A percentile compares a stretch with the other conserved stretches of the same genome.
phyloP scores from a whole-genome alignment of 2,329 filamentous ascomycete species.

The Plenodomus biglobosus region DNA sequence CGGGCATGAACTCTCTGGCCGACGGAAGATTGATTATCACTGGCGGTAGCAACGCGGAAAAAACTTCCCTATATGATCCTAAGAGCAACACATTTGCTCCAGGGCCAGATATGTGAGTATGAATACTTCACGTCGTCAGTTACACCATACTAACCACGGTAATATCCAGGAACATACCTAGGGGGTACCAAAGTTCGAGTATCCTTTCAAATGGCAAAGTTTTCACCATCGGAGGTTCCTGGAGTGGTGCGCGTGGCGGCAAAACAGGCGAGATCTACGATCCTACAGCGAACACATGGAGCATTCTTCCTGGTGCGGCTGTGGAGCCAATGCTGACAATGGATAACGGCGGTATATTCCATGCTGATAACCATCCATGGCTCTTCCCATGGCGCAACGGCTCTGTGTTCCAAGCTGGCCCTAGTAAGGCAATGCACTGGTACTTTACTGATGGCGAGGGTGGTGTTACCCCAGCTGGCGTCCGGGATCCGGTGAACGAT shows the following conservation, averaged over 20 bases:
- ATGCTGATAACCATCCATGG: conserved; percentile 26
- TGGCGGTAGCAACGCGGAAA: conserved; percentile 20
- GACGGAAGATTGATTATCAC: conserved; percentile 23
- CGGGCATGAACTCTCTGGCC: conserved; percentile 18
- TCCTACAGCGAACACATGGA: conserved; percentile 14
- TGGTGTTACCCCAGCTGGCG: conserved; percentile 45
- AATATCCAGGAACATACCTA: conserved; percentile 1
- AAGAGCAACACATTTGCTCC: conserved; percentile 12
- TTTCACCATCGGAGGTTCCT: conserved; percentile 25
- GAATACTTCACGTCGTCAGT: not conserved
- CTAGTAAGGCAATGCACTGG: conserved; percentile 58
- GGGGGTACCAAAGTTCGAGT: conserved; percentile 21
- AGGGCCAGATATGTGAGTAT: conserved; percentile 16
- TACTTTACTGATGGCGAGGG: conserved; percentile 51
- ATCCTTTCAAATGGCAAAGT: conserved; percentile 20
- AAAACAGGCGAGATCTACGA: conserved; percentile 24
- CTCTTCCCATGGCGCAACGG: conserved; percentile 22
- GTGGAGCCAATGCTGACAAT: conserved; percentile 20
- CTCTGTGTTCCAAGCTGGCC: conserved; percentile 56
- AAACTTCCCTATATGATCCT: conserved; percentile 21
- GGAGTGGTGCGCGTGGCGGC: conserved; percentile 12
- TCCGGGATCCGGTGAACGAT: conserved; percentile 42
- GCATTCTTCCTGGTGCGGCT: conserved; percentile 16
- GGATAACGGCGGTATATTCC: conserved; percentile 19
- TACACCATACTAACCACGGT: not conserved